phyloP scores from a whole-genome alignment of 1,139 yeast genomes.

The Scheffersomyces cryptocercus region DNA sequence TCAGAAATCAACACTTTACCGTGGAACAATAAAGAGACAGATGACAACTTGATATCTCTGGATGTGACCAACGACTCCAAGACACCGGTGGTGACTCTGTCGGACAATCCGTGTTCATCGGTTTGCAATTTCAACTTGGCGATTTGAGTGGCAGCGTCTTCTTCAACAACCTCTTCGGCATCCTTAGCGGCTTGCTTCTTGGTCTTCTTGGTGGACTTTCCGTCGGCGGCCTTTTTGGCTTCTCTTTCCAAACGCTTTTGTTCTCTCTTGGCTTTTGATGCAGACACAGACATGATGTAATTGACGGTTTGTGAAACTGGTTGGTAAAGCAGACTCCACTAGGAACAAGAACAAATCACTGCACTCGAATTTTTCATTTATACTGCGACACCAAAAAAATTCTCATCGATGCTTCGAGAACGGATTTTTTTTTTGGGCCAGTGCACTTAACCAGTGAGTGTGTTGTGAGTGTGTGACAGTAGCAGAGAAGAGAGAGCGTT shows the following conservation, averaged over 20 bases:
- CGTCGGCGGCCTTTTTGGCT: slow-evolving; percentile 70
- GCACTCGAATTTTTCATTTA: slow-evolving; percentile 9
- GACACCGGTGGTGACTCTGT: slow-evolving; percentile 98
- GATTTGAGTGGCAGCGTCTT: slow-evolving; percentile 71
- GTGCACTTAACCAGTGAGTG: background rate
- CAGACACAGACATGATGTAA: slow-evolving; percentile 56
- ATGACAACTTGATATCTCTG: slow-evolving; percentile 88
- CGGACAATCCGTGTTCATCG: slow-evolving; percentile 91
- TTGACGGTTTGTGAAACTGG: too few relatives aligned
- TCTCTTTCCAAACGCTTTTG: slow-evolving; percentile 67
- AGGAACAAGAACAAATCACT: too few relatives aligned
- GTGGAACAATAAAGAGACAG: slow-evolving; percentile 91
- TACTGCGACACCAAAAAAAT: background rate
- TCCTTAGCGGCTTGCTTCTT: slow-evolving; percentile 55
- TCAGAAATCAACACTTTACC: slow-evolving; percentile 97
- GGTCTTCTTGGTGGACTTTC: slow-evolving; percentile 68
- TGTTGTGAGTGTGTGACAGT: too few relatives aligned
- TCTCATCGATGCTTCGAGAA: slow-evolving; percentile 7
- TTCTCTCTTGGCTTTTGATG: slow-evolving; percentile 97
- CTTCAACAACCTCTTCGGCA: slow-evolving; percentile 62
- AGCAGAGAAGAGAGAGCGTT: too few relatives aligned
- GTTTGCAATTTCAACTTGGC: slow-evolving; percentile 88
- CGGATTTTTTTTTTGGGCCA: slow-evolving; percentile 7
- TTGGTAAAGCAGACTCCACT: too few relatives aligned
- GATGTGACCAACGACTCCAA: slow-evolving; percentile 85